Evolutionary conservation across 352 stramenopile genomes (phyloP), one percentile per base, ranked within the genome.

Genomic region (Globisporangium nodosum): DNA sequence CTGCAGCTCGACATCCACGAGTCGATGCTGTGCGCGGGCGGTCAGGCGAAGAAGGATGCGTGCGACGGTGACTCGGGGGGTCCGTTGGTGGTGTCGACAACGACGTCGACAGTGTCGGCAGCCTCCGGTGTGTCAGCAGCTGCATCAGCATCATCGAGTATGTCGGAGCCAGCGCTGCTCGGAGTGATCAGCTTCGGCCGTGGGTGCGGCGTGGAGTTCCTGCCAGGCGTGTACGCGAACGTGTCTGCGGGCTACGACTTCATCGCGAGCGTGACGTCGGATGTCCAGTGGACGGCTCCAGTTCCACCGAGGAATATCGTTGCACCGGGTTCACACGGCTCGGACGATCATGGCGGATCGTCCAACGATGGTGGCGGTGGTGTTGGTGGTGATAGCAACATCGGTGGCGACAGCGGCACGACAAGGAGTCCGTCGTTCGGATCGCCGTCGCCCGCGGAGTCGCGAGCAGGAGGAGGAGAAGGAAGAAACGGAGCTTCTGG

Each of bases 11-110:
- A 53, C 15, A 47, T 65, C 18, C 45, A 71, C 52, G 40, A 40
- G 6, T 52, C 55, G n/a, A 68, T 65, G 64, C 33, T 71, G 45
- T 71, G 64, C 27, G 64, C 64, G 12, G 64, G 64, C 4, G 64
- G 64, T 0, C 45, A 56, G 13, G 54, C 30, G 6, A 58, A 37
- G 15, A 58, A 68, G 45, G 64, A 71, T 35, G 47, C 64, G 40
- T 71, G 64, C 42, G 43, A 64, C 12, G 56, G 64, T 15, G 64
- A 68, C 48, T 68, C 64, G 42, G 64, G 60, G 15, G 64, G 64
- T 7, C 64, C 64, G 11, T 49, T 65, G n/a, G 47, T 71, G 9
- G 35, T 71, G 12, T 5, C 54, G 13, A 47, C 65, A 13, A 40
- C n/a, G 48, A 56, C 12, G 20, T 8, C 12, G 55, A 64, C 27